Evolutionary conservation across 2,329 filamentous ascomycete genomes (phyloP).

Genomic region (Lachnellula hyalina): DNA sequence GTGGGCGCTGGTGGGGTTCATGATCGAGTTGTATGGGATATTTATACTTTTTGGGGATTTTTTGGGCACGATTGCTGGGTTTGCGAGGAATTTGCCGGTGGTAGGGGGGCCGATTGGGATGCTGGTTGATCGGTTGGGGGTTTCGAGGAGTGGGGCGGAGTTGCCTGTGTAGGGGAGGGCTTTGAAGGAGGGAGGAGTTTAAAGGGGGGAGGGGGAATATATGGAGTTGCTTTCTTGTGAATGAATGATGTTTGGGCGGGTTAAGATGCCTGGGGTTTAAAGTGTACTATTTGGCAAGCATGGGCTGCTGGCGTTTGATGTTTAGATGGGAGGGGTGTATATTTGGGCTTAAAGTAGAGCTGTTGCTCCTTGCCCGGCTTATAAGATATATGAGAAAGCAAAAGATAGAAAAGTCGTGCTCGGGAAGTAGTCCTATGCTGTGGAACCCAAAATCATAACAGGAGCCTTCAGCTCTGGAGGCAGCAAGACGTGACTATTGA

Average conservation of each 20-base stretch:
- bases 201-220: neutral
- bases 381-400: neutral
- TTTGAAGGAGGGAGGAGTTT: neutral
- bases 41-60: constrained; percentile 94
- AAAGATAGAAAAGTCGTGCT: neutral
- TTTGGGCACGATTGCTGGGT: constrained; percentile 83
- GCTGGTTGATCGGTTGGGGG: constrained; percentile 63
- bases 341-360: constrained; percentile 10
- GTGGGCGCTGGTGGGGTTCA: constrained; percentile 88
- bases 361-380: constrained; percentile 10
- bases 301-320: constrained; percentile 15
- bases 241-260: neutral
- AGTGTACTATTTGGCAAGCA: constrained; percentile 8
- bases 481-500: no score
- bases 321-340: neutral
- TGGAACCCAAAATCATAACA: no score
- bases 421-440: neutral
- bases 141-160: constrained; percentile 68
- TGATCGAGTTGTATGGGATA: constrained; percentile 89
- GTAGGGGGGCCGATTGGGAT: constrained; percentile 81
- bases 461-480: neutral
- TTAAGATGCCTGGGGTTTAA: neutral
- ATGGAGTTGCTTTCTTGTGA: neutral
- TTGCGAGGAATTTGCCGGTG: constrained; percentile 78
- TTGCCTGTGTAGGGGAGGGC: constrained; percentile 59